Evolutionary conservation across 2,329 filamentous ascomycete genomes (phyloP), one percentile per base, ranked within the genome.

Genomic region (Aspergillus ibericus): DNA sequence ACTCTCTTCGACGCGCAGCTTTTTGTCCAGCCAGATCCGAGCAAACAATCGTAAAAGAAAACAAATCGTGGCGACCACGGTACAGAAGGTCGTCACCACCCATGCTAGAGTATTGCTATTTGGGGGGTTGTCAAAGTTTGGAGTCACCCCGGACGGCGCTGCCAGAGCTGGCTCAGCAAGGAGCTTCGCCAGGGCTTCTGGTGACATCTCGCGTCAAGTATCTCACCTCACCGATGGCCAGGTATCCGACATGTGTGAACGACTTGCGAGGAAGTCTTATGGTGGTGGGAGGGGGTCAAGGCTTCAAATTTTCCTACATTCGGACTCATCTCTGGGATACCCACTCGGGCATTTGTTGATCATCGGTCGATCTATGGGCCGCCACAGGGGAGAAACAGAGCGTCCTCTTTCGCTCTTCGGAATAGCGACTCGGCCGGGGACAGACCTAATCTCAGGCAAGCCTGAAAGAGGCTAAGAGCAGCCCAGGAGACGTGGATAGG

Each of bases 81-180:
- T 52, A 18, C 66, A 69, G 3, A 64, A 35, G 1, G 63, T 63
- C 6, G 59, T 63, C 22, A 70, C 63, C 20, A 51, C 64, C 50
- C 58, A 63, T 5, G 67, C 64, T 7, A 68, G 38, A 3, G 15
- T 48, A 46, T 70, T 70, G 4, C 51, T 27, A 48, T 65, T 68
- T 1, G 60, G 56, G 2, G 68, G 67, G 29, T 65, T 66, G 15
- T 65, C 63, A 20, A 68, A 62, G 32, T 68, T 59, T 3, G 68
- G 50, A 1, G 59, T 63, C 10, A 68, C 62, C 5, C 65, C 65
- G 1, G 55, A 35, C 18, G 66, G 66, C 3, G 65, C 47, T 25
- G 48, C 16, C 18, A 67, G 56, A 6, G 66, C 65, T 18, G 66
- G 65, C 40, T 47, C 47, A 13, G 49, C 53, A 2, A 59, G 53